These are phyloP conservation scores for Centrapalus pauciflorus DNA, from an alignment of 129 eudicot species.

Conservation along the genomic window DNA sequence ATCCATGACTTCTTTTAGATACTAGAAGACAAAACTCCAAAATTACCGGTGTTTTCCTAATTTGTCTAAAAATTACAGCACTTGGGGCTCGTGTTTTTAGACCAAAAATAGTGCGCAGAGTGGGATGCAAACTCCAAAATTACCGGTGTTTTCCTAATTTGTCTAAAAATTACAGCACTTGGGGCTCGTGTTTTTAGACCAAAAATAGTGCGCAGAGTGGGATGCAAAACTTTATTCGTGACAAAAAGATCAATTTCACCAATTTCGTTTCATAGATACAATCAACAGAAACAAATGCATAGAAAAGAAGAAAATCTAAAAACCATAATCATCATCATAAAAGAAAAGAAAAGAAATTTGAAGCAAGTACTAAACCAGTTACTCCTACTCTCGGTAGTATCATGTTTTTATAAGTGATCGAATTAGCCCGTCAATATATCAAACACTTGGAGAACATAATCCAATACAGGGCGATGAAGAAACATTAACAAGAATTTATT, in stretches of 20 bases:
- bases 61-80: too few relatives aligned
- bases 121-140: background rate
- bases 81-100: background rate
- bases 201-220: background rate
- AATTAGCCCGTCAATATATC: slow-evolving; percentile 13
- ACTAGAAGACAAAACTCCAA: background rate
- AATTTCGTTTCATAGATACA: background rate
- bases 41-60: background rate
- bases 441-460: slow-evolving; percentile 24
- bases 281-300: background rate
- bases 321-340: slow-evolving; percentile 2
- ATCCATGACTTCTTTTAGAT: background rate
- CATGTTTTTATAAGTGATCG: background rate
- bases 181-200: background rate
- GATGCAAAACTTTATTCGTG: background rate
- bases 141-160: too few relatives aligned
- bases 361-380: slow-evolving; percentile 4
- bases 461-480: slow-evolving; percentile 9
- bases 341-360: background rate
- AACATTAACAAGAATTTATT: background rate
- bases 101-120: background rate
- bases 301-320: background rate
- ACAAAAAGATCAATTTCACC: background rate
- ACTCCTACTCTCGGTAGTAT: background rate
- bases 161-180: background rate